These are phyloP conservation scores for Saccharomycopsis sp. DNA, from an alignment of 805 yeast genomes.

Conservation along the genomic window DNA sequence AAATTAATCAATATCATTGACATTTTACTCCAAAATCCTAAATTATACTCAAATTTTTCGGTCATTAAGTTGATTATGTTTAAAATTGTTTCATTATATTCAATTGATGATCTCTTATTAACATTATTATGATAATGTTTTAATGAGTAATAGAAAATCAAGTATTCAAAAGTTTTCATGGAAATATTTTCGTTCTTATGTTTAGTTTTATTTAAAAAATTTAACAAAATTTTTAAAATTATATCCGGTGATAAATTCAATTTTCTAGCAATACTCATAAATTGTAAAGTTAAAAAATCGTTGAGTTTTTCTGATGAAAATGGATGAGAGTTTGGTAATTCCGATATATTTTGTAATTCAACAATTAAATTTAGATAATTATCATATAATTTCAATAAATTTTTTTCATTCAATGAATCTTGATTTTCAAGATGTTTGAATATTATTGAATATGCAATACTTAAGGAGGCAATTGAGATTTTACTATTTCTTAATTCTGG, in stretches of 20 bases:
- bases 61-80: conserved; percentile 8
- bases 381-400: conserved; percentile 4
- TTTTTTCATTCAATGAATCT: not conserved
- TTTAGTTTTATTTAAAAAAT: conserved; percentile 6
- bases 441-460: conserved; percentile 9
- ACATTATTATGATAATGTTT: not conserved
- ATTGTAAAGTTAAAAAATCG: conserved; percentile 8
- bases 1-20: conserved; percentile 10
- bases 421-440: conserved; percentile 1
- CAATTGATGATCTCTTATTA: not conserved
- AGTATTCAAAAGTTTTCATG: conserved; percentile 3
- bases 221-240: conserved; percentile 7
- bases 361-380: conserved; percentile 6
- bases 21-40: conserved; percentile 10
- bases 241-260: not conserved
- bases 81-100: conserved; percentile 1
- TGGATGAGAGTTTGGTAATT: not conserved
- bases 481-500: conserved; percentile 4
- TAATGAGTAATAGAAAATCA: conserved; percentile 4
- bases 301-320: conserved; percentile 1
- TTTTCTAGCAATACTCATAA: conserved; percentile 2
- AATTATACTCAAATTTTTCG: conserved; percentile 6
- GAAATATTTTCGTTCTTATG: not conserved
- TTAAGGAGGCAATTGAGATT: conserved; percentile 8
- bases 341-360: conserved; percentile 1